These are phyloP conservation scores for Solanum megistacrolobum DNA, from an alignment of 257 asterid genomes.

Conservation along the genomic window DNA sequence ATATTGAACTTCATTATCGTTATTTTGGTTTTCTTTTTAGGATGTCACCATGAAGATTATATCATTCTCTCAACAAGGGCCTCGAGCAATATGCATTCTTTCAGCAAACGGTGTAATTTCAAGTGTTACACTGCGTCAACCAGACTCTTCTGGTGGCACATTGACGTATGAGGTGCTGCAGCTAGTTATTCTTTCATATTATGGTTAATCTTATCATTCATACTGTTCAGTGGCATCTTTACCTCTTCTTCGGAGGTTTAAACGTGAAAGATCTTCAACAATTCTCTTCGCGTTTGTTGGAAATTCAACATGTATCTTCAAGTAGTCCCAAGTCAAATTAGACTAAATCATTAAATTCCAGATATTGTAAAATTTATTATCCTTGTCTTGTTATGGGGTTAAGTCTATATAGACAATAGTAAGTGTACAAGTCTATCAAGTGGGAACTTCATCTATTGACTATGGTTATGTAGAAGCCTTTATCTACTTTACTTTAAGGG, in stretches of 20 bases:
- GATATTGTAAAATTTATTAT: neutral
- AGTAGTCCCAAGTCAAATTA: neutral
- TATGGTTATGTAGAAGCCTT: neutral
- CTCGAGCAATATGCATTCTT: constrained; percentile 74
- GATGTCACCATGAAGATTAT: constrained; percentile 77
- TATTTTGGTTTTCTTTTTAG: constrained; percentile 17
- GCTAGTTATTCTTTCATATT: neutral
- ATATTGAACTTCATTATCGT: neutral
- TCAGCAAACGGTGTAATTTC: constrained; percentile 80
- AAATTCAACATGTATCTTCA: neutral
- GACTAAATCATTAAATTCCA: neutral
- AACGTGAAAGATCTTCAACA: neutral
- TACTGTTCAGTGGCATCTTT: neutral
- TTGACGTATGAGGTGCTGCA: constrained; percentile 69
- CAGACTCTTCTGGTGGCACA: constrained; percentile 85
- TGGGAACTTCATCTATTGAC: neutral
- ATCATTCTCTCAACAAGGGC: constrained; percentile 84
- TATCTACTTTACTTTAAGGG: neutral
- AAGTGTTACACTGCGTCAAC: constrained; percentile 76
- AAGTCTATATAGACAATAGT: neutral
- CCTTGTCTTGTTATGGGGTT: neutral
- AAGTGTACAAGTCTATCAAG: neutral
- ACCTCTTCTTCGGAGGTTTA: neutral
- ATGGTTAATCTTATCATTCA: neutral
- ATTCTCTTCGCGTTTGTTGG: neutral